Evolutionary conservation across 202 grass and related monocot species (phyloP).

Genomic region (Schoenoplectus tabernaemontani): DNA sequence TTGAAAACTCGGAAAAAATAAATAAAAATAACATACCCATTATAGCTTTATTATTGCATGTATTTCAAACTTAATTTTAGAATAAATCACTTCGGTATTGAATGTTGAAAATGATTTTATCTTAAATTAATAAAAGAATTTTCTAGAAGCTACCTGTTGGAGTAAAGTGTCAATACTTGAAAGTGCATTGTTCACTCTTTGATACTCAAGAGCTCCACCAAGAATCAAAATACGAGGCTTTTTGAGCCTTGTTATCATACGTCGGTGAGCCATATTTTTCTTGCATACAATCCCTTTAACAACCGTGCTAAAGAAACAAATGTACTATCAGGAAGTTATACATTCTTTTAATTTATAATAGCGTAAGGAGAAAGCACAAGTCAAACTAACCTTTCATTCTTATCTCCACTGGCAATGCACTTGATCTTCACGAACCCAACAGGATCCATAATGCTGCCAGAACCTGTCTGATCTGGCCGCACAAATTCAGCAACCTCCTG

Average conservation of each 20-base stretch:
- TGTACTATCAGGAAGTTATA: background rate
- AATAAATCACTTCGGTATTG: background rate
- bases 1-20: background rate
- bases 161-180: constrained; percentile 97
- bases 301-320: constrained; percentile 51
- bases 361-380: constrained; percentile 18
- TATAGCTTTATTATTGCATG: background rate
- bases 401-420: constrained; percentile 68
- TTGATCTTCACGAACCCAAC: constrained; percentile 91
- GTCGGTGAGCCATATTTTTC: constrained; percentile 92
- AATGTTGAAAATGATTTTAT: background rate
- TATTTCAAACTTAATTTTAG: background rate
- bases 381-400: constrained; percentile 61
- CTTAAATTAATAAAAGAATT: constrained; percentile 5
- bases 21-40: background rate
- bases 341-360: background rate
- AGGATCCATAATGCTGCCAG: constrained; percentile 81
- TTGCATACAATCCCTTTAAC: constrained; percentile 94
- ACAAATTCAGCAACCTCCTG: constrained; percentile 89
- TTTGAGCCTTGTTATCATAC: constrained; percentile 79
- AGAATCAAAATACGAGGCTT: constrained; percentile 82
- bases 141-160: constrained; percentile 53
- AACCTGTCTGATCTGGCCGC: constrained; percentile 66
- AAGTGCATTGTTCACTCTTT: constrained; percentile 73
- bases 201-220: constrained; percentile 91